Evolutionary conservation across 2,329 filamentous ascomycete species (phyloP), one percentile per base, ranked within the genome.

Genomic region (Ophiocordyceps camponoti-leonardi): DNA sequence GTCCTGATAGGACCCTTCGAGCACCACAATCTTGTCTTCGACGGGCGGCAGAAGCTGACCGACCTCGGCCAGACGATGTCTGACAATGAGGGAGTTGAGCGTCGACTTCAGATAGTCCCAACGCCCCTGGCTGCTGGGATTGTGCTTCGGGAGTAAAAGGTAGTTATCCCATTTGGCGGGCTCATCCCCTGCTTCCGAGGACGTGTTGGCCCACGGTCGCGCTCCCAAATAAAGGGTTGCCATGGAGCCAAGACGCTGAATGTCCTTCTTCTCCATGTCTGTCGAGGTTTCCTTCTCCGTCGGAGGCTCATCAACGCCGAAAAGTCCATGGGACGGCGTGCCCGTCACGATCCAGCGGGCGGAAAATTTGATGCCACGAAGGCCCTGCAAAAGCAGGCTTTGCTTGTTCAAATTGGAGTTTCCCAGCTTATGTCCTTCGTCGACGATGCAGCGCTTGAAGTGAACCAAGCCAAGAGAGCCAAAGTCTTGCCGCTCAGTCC

Each of bases 271-370:
- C 55, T 81, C 79, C 54, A 73, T 73, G 40, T 66, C 64, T 18
- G 57, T 51, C 3, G 67, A 63, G 12, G 66, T 65, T 12, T 66
- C 49, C 3, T 50, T 47, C 4, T 19, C 13, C 28, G 26, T 11
- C 10, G 12, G 3, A 2, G 30, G 10, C 26, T 53, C 54, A 59
- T 60, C 58, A 4, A 86, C 72, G 0, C 88, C 86, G 46, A 86
- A 85, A 0, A 95, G 66, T 11, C 87, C 85, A 49, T 80, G 81
- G 1, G 87, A 86, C 2, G 90, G 90, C 0, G 90, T 96, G 46
- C 90, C 90, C 1, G 85, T 93, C 1, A 94, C 82, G 4, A 94
- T 77, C 90, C 90, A 95, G 11, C 83, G 77, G 18, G 85, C 75
- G 42, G 86, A 80, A 16, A 86, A 65, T 12, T 71, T 63, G n/a